Evolutionary conservation across 2,329 filamentous ascomycete genomes (phyloP).

Genomic region (Aspergillus japonicus): DNA sequence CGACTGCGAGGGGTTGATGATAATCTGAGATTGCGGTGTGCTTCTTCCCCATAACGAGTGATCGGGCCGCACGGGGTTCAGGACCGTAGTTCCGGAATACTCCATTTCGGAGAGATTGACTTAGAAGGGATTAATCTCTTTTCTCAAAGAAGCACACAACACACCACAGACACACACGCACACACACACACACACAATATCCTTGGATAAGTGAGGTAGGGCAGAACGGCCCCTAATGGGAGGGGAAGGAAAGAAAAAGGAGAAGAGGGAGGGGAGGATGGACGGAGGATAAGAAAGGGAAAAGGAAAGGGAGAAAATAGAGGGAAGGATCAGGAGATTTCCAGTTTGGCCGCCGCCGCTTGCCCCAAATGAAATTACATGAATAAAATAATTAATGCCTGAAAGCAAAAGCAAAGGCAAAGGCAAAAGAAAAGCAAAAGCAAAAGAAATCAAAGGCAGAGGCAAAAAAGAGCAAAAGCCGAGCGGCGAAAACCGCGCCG

Average conservation of each 20-base stretch:
- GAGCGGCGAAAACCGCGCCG: slow-evolving; percentile 6
- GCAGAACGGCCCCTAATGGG: not conserved
- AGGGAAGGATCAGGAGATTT: slow-evolving; percentile 5
- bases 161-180: too few species aligned
- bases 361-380: too few species aligned
- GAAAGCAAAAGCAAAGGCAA: slow-evolving; percentile 3
- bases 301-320: slow-evolving; percentile 3
- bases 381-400: not conserved
- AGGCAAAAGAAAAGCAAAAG: slow-evolving; percentile 1
- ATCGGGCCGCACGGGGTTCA: not conserved
- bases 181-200: too few species aligned
- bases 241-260: not conserved
- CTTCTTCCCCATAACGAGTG: slow-evolving; percentile 3
- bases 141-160: too few species aligned
- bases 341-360: too few species aligned
- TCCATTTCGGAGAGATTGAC: not conserved
- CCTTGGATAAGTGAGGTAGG: not conserved
- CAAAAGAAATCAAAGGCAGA: not conserved
- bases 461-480: not conserved
- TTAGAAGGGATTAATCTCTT: not conserved
- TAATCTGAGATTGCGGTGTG: slow-evolving; percentile 13
- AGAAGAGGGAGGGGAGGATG: not conserved
- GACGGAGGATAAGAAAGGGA: not conserved
- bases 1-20: slow-evolving; percentile 2
- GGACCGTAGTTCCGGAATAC: not conserved